phyloP scores from a whole-genome alignment of 2,329 filamentous ascomycete genomes.

The Oidium heveae region DNA sequence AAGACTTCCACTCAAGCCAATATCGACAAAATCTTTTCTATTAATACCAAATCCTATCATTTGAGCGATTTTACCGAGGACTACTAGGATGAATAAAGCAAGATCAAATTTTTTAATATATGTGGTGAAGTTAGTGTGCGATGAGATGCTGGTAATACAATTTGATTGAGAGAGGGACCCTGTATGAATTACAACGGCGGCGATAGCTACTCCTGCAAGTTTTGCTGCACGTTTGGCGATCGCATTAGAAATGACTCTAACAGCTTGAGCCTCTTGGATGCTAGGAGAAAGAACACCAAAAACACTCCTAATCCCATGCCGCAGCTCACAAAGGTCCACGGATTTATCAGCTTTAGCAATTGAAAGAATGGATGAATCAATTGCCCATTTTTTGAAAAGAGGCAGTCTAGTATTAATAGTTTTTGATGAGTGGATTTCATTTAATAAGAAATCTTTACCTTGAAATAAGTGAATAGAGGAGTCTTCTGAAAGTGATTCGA shows the following conservation, averaged over 20 bases:
- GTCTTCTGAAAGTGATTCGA: constrained; percentile 48
- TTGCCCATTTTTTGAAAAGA: constrained; percentile 60
- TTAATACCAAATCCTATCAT: constrained; percentile 9
- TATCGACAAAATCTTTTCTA: constrained; percentile 47
- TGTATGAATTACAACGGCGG: constrained; percentile 58
- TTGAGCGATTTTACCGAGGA: constrained; percentile 9
- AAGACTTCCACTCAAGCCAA: constrained; percentile 82
- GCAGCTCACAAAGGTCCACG: constrained; percentile 43
- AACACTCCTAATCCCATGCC: constrained; percentile 52
- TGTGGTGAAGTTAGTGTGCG: constrained; percentile 7
- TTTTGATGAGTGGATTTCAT: constrained; percentile 45
- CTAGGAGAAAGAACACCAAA: constrained; percentile 54
- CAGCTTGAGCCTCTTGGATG: constrained; percentile 63
- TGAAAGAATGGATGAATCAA: constrained; percentile 78
- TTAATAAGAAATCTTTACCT: constrained; percentile 45
- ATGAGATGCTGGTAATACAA: constrained; percentile 2
- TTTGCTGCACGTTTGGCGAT: constrained; percentile 75
- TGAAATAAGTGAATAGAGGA: constrained; percentile 45
- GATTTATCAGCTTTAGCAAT: constrained; percentile 62
- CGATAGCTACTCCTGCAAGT: constrained; percentile 69
- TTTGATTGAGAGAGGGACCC: constrained; percentile 40
- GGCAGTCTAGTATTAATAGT: constrained; percentile 37
- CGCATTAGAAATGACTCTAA: constrained; percentile 60
- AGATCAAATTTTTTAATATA: constrained; percentile 10
- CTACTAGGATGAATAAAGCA: constrained; percentile 7